These are phyloP conservation scores for Marvania coccoides DNA, from an alignment of 139 green algal genomes.

Conservation along the genomic window DNA sequence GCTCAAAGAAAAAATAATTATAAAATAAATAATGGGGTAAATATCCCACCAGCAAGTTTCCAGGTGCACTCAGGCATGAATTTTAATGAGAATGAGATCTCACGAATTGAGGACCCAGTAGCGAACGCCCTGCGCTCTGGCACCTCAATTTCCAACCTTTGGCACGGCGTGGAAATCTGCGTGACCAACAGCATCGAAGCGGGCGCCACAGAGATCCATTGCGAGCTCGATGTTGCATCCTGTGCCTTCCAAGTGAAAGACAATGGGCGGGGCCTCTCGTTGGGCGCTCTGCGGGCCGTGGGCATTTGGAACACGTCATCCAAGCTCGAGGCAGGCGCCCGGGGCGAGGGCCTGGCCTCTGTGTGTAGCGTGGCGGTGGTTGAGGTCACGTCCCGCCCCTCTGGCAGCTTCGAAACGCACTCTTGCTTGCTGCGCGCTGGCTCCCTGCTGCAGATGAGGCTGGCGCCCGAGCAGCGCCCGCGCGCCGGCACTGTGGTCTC, in stretches of 20 bases:
- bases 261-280: conserved; percentile 34
- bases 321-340: conserved; percentile 17
- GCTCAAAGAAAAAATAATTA: too few species aligned
- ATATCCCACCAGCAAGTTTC: neutral
- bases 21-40: neutral
- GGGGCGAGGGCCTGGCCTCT: conserved; percentile 40
- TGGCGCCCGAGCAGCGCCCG: conserved; percentile 21
- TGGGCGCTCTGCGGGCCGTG: conserved; percentile 8
- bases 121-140: conserved; percentile 4
- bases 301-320: conserved; percentile 16
- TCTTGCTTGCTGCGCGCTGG: conserved; percentile 1
- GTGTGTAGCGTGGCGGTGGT: conserved; percentile 25
- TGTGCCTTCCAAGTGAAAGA: conserved; percentile 34
- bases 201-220: conserved; percentile 14
- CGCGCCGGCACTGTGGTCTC: conserved; percentile 25
- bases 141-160: conserved; percentile 3
- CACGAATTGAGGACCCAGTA: neutral
- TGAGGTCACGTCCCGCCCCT: conserved; percentile 23
- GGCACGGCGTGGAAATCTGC: conserved; percentile 30
- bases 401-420: conserved; percentile 50
- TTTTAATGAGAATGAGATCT: neutral
- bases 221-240: conserved; percentile 11
- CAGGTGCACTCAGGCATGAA: neutral
- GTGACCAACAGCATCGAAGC: conserved; percentile 44
- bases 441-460: neutral